These are phyloP conservation scores for Claviceps capensis DNA, from an alignment of 2,329 filamentous ascomycete genomes.

Conservation along the genomic window DNA sequence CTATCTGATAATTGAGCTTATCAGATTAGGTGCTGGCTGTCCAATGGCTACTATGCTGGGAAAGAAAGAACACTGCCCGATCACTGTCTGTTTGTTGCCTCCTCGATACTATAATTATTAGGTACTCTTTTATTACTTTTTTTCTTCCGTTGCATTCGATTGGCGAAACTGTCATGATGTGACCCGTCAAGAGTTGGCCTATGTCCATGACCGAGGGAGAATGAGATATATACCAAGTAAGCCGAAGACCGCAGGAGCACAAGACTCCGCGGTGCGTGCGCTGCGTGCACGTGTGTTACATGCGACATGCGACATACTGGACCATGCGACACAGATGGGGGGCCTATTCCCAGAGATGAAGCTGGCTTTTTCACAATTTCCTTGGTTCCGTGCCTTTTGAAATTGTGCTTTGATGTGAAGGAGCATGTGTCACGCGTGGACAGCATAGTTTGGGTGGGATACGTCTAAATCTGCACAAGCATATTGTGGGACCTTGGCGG, in stretches of 20 bases:
- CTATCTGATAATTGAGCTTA: not conserved
- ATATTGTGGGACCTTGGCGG: not conserved
- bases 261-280: not conserved
- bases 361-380: not conserved
- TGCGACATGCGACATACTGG: not conserved
- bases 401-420: not conserved
- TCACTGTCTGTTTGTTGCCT: not conserved
- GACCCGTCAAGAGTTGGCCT: not conserved
- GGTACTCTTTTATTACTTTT: not conserved
- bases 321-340: not conserved
- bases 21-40: conserved; percentile 1
- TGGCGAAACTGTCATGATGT: not conserved
- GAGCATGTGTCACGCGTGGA: not conserved
- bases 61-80: not conserved
- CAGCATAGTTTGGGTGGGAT: not conserved
- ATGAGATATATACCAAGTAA: not conserved
- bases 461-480: not conserved
- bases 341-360: not conserved
- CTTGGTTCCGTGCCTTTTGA: no score
- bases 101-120: not conserved
- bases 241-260: not conserved
- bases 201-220: not conserved
- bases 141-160: not conserved
- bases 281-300: not conserved
- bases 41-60: not conserved